Conservation (phyloP, 1,139 yeast genomes). For the Nakaseomyces kungkrabaensis region DNA sequence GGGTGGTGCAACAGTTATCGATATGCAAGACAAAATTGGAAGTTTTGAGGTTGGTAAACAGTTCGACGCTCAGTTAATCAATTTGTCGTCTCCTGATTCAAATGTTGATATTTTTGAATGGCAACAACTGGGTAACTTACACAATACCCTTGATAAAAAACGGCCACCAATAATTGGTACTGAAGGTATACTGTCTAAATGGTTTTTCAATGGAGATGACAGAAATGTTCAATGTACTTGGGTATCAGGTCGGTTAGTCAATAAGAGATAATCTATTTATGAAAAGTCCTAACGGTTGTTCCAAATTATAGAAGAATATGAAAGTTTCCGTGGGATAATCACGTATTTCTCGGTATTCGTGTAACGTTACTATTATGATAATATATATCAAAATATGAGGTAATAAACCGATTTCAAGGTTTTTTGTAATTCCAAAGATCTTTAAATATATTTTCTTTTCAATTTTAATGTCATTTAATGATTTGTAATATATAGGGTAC, state of each 20-base stretch:
- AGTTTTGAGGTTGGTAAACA: constrained; percentile 64
- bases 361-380: too few relatives aligned
- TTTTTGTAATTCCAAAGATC: too few relatives aligned
- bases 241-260: constrained; percentile 57
- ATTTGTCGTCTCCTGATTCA: constrained; percentile 42
- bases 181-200: constrained; percentile 60
- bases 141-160: background rate
- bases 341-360: too few relatives aligned
- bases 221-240: constrained; percentile 73
- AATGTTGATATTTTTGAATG: constrained; percentile 68
- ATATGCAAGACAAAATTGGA: constrained; percentile 51
- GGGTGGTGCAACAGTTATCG: constrained; percentile 82
- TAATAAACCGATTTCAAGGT: too few relatives aligned
- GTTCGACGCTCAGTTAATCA: constrained; percentile 78
- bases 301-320: too few relatives aligned
- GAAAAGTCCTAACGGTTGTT: too few relatives aligned
- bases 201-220: constrained; percentile 95
- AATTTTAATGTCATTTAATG: too few relatives aligned
- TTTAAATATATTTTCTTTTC: too few relatives aligned
- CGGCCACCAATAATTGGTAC: constrained; percentile 16
- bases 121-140: constrained; percentile 34
- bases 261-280: constrained; percentile 1
- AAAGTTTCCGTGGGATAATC: too few relatives aligned
- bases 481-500: too few relatives aligned
- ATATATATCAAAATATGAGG: too few relatives aligned